Evolutionary conservation across 2,329 filamentous ascomycete species (phyloP).

Genomic region (Fusarium palustre): DNA sequence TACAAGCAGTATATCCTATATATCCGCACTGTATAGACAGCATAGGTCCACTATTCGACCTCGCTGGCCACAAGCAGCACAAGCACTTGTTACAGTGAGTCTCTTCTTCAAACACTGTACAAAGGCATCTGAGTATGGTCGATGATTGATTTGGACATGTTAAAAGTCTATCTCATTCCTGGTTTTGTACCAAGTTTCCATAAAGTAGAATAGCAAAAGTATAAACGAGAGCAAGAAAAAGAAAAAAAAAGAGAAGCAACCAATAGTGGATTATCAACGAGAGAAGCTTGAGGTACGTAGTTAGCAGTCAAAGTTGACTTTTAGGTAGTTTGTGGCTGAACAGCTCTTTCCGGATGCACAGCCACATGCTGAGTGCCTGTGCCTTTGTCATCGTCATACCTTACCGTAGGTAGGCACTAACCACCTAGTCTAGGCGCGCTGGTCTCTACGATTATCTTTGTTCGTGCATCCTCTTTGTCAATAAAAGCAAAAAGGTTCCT

Average conservation of each 20-base stretch:
- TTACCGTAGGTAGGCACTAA: background rate
- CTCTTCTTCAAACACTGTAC: background rate
- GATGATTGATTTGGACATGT: background rate
- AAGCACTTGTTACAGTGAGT: background rate
- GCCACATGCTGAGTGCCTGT: constrained; percentile 34
- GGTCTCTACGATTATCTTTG: constrained; percentile 23
- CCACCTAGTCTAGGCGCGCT: background rate
- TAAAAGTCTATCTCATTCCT: background rate
- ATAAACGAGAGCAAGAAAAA: background rate
- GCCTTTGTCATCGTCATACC: constrained; percentile 48
- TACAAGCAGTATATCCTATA: background rate
- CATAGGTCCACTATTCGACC: background rate
- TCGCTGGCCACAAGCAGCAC: background rate
- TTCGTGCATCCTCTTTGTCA: constrained; percentile 34
- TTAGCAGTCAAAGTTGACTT: background rate
- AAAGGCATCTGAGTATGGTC: background rate
- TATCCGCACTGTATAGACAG: background rate
- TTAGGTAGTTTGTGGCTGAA: background rate
- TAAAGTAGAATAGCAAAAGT: background rate
- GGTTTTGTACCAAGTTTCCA: background rate
- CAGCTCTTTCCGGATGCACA: constrained; percentile 6
- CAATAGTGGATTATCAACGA: background rate
- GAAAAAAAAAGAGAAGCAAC: background rate
- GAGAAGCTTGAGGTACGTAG: background rate
- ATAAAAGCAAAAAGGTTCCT: constrained; percentile 23